Evolutionary conservation across 2,329 filamentous ascomycete genomes (phyloP), one percentile per base, ranked within the genome.

Genomic region (Teratosphaeria destructans): DNA sequence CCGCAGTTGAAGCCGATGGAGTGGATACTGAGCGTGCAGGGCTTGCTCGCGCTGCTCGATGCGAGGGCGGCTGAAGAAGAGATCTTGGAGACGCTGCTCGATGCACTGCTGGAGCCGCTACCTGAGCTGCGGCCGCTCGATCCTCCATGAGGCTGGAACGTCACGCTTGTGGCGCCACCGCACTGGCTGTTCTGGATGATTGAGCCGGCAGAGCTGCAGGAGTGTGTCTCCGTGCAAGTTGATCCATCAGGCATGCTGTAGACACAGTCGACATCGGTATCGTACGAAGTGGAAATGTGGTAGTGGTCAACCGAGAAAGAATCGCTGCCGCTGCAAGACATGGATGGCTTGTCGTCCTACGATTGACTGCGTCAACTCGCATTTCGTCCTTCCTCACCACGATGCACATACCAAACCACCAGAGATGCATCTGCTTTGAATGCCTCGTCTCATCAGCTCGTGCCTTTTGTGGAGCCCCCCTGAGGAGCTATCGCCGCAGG

Each of bases 241-340:
- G 84, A 86, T 67, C 89, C 89, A 72, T 93, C 89, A 2, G 85
- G 82, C 90, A 96, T 95, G 69, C 80, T 82, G 77, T 93, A 96
- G 79, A 89, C 82, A 78, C 96, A 90, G 75, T 93, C 85, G 58
- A 97, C 77, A 64, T 92, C 85, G 66, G 84, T 85, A 74, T 93
- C 87, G 70, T 87, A 85, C 70, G 90, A 85, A 64, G 85, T 81
- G 54, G 84, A 84, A 66, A 96, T 78, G 64, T 93, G 81, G 74
- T 95, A 83, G 67, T 84, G 80, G 64, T 79, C 83, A 69, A 95
- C 84, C 39, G 91, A 94, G 80, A 95, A 94, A 64, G 71, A 74
- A 57, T 81, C 78, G 43, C 75, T 71, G 54, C 76, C 72, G 59
- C 81, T 79, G 63, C 76, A 80, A n/a, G 75, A 73, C 56, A 72